phyloP scores from a whole-genome alignment of 2,329 filamentous ascomycete genomes.

The Dendrostoma leiphaemia region DNA sequence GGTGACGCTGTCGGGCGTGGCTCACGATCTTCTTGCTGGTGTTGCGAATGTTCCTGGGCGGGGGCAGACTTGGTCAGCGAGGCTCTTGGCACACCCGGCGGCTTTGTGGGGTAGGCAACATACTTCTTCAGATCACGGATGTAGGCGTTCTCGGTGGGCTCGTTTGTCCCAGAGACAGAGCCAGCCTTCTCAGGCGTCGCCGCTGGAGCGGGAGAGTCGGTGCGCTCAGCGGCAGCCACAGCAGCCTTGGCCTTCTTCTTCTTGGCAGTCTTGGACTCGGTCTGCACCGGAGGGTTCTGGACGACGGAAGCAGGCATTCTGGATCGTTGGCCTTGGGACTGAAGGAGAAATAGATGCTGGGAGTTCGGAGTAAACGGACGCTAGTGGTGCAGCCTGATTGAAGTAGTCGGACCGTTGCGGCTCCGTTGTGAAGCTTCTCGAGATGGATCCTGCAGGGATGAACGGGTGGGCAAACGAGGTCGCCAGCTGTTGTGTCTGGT shows the following conservation, averaged over 20 bases:
- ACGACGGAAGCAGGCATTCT: conserved; percentile 64
- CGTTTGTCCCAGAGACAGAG: conserved; percentile 52
- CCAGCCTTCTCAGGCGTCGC: conserved; percentile 48
- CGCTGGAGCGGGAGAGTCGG: conserved; percentile 54
- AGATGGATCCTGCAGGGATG: background rate
- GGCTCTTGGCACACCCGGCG: too few species aligned
- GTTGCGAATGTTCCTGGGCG: conserved; percentile 78
- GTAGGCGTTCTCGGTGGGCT: conserved; percentile 69
- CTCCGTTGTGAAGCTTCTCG: background rate
- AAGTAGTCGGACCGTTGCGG: background rate
- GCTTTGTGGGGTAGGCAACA: background rate
- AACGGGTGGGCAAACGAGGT: background rate
- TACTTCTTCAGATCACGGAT: conserved; percentile 91
- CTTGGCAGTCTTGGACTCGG: conserved; percentile 64
- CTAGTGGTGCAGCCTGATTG: background rate
- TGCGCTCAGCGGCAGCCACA: conserved; percentile 35
- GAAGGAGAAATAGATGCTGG: conserved; percentile 3
- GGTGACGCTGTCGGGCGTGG: conserved; percentile 24
- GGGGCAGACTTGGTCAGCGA: background rate
- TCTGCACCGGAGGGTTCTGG: conserved; percentile 60
- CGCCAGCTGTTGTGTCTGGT: background rate
- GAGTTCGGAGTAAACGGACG: background rate
- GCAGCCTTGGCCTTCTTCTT: conserved; percentile 64
- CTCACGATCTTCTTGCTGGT: conserved; percentile 91
- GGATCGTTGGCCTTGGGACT: conserved; percentile 13